These are phyloP conservation scores for Platanthera guangdongensis DNA, from an alignment of 106 monocot genomes.

Conservation along the genomic window DNA sequence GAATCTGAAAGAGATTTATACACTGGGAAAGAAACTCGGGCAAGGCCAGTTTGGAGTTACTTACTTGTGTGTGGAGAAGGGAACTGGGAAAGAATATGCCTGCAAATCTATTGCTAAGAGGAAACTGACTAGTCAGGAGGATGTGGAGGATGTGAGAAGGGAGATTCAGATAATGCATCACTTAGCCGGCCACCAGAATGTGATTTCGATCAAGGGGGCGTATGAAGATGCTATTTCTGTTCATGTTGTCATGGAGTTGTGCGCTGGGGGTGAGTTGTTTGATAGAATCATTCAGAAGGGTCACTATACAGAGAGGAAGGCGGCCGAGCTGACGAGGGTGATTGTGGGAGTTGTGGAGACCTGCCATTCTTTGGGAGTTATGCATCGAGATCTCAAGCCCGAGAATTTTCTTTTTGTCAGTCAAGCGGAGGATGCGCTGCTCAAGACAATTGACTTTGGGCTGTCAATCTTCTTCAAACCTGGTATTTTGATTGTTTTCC, in stretches of 20 bases:
- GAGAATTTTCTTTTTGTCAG: slow-evolving; percentile 34
- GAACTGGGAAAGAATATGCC: slow-evolving; percentile 23
- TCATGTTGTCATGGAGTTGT: slow-evolving; percentile 33
- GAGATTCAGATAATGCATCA: slow-evolving; percentile 46
- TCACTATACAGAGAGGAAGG: slow-evolving; percentile 31
- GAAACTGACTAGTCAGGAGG: slow-evolving; percentile 21
- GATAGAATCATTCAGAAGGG: slow-evolving; percentile 34
- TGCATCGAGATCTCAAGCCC: slow-evolving; percentile 34
- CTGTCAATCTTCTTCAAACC: slow-evolving; percentile 29
- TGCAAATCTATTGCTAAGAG: slow-evolving; percentile 40
- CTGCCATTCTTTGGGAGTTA: slow-evolving; percentile 26
- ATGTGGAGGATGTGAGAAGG: slow-evolving; percentile 28
- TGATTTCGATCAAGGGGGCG: slow-evolving; percentile 29
- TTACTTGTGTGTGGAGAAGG: slow-evolving; percentile 29
- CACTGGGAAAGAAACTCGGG: slow-evolving; percentile 23
- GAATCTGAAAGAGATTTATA: slow-evolving; percentile 29
- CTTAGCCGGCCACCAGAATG: slow-evolving; percentile 21
- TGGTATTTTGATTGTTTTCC: slow-evolving; percentile 7
- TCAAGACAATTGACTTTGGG: slow-evolving; percentile 35
- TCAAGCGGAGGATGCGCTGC: slow-evolving; percentile 21
- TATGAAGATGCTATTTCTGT: slow-evolving; percentile 34
- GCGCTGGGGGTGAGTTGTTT: slow-evolving; percentile 32
- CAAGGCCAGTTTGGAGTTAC: slow-evolving; percentile 35
- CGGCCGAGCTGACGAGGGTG: slow-evolving; percentile 27
- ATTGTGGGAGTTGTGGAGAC: slow-evolving; percentile 33